Base-by-base conservation (phyloP, 495 filamentous ascomycete species). In the Penicillium nucicola region DNA sequence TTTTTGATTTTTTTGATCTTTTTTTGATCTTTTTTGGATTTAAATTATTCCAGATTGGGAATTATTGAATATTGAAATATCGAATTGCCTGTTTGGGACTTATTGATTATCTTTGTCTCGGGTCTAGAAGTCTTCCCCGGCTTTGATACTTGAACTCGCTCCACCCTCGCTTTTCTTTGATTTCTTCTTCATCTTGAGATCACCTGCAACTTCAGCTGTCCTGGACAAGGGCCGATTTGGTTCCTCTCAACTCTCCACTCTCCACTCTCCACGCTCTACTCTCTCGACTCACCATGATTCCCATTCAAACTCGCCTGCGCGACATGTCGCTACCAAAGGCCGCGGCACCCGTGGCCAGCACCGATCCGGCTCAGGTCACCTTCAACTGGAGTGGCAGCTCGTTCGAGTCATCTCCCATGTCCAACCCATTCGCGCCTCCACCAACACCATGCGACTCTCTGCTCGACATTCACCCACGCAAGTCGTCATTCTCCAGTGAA, bases 381-480 rank as follows among this genome's bases (percentile, higher is more conserved):
- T 73, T 75, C 65, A 62, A 57, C 45, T 74, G 66, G 61, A 73
- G 70, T 58, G 70, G 64, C 48, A 65, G 68, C 57, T 68, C 62
- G 7, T 65, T 65, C 20, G 66, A 61, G 33, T 70, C 64, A 34
- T 65, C 70, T 8, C 61, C 58, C 22, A 55, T 67, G 39, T 67
- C 66, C 2, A 63, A 62, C 25, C 71, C 71, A 12, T 67, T 68
- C 5, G 65, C 69, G 3, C 72, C 71, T 15, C 71, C 73, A 15
- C 70, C 70, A 18, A 67, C 71, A 6, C 70, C 68, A 15, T 65
- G 44, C 53, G 65, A 75, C 59, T 61, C 64, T 32, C 58, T 76
- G 11, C 62, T 68, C 43, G 73, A 77, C 45, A 74, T 77, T 59
- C 62, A 62, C 22, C 73, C 73, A 12, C 71, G 71, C 65, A 77